Conservation (phyloP, 805 yeast genomes). For the Candida tallmaniae region DNA sequence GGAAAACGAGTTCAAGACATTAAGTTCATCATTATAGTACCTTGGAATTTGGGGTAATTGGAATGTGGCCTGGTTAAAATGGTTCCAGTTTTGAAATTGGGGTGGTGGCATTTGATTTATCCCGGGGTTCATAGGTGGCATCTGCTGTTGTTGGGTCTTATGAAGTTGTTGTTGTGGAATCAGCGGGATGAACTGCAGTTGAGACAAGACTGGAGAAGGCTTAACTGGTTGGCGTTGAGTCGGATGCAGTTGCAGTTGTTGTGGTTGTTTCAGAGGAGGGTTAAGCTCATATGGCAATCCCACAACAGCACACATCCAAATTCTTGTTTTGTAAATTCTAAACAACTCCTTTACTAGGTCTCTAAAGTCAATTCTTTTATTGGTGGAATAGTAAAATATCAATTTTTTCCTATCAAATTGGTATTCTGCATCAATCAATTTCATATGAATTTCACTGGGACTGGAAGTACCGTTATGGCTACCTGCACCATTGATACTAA, state of each 20-base stretch:
- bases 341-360: constrained; percentile 41
- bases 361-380: constrained; percentile 57
- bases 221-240: too few relatives aligned
- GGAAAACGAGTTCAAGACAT: too few relatives aligned
- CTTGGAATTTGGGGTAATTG: constrained; percentile 2
- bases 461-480: background rate
- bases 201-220: too few relatives aligned
- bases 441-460: constrained; percentile 38
- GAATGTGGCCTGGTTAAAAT: too few relatives aligned
- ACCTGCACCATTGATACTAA: background rate
- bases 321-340: constrained; percentile 43
- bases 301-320: constrained; percentile 73
- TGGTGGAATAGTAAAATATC: constrained; percentile 60
- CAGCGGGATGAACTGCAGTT: too few relatives aligned
- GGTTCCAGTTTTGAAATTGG: too few relatives aligned
- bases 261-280: too few relatives aligned
- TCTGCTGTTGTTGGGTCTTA: too few relatives aligned
- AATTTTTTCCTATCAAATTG: constrained; percentile 78
- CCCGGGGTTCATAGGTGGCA: too few relatives aligned
- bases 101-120: too few relatives aligned
- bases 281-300: constrained; percentile 33
- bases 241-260: too few relatives aligned
- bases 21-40: background rate
- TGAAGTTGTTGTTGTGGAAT: too few relatives aligned
- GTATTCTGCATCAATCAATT: constrained; percentile 70